Percentiles rank a stretch among this genome's conserved stretches.
Evolutionary conservation across 805 yeast species (phyloP).

Genomic region (Priceomyces fermenticarens): DNA sequence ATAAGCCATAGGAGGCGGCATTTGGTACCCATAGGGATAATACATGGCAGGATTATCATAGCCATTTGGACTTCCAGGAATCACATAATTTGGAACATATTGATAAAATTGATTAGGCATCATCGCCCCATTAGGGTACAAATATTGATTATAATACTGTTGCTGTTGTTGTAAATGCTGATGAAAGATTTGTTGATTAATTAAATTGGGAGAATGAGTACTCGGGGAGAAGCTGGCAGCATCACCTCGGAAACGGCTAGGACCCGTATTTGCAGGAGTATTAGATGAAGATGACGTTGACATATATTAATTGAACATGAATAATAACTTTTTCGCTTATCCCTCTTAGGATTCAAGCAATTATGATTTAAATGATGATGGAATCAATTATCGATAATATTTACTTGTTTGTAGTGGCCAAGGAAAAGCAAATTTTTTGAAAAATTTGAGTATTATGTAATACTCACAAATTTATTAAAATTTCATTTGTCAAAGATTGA

Average conservation of each 20-base stretch:
- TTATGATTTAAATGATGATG: background rate
- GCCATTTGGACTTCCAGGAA: conserved; percentile 6
- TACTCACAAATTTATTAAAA: background rate
- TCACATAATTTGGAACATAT: conserved; percentile 10
- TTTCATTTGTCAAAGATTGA: background rate
- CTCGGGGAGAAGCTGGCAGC: conserved; percentile 37
- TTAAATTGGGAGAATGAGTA: conserved; percentile 12
- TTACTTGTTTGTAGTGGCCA: conserved; percentile 8
- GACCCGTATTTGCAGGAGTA: conserved; percentile 23
- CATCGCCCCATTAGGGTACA: conserved; percentile 12
- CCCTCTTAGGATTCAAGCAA: background rate
- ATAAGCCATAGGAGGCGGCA: conserved; percentile 7
- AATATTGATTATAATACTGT: conserved; percentile 13
- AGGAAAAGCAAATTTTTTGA: conserved; percentile 8
- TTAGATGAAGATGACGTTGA: conserved; percentile 22
- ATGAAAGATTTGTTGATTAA: conserved; percentile 8
- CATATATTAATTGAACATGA: conserved; percentile 11
- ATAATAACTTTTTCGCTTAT: background rate
- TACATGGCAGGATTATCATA: conserved; percentile 3
- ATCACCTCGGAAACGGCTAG: conserved; percentile 37
- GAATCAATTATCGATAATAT: background rate
- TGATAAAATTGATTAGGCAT: conserved; percentile 12
- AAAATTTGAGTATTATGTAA: conserved; percentile 8
- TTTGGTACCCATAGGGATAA: conserved; percentile 5
- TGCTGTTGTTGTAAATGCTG: conserved; percentile 12